Percentiles rank a stretch among this genome's conserved stretches.
Conservation (phyloP, 1,284 basidiomycete species). For the Leccinum olivaceoglutinosum region DNA sequence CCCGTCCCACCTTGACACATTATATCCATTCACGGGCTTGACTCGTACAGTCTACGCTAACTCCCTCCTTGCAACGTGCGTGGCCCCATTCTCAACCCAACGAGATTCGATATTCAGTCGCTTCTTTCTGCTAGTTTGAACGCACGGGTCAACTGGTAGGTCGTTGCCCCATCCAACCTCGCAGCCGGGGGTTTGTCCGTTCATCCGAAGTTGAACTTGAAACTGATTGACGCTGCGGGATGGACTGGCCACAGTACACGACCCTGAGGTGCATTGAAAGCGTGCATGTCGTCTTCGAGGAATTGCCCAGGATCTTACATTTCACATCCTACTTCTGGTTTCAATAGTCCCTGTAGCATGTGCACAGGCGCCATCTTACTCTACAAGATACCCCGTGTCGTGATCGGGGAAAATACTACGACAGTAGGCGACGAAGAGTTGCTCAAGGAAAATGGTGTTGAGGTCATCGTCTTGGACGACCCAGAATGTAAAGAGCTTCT, state of each 20-base stretch:
- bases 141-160: slow-evolving; percentile 6
- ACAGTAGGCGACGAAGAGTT: slow-evolving; percentile 47
- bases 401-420: slow-evolving; percentile 53
- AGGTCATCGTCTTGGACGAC: slow-evolving; percentile 47
- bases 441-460: slow-evolving; percentile 43
- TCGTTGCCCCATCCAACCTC: neutral
- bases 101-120: neutral
- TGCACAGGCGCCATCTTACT: slow-evolving; percentile 56
- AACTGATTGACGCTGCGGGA: neutral
- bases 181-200: neutral
- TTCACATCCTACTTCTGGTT: neutral
- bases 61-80: slow-evolving; percentile 25
- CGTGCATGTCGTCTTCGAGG: neutral
- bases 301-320: neutral
- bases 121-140: slow-evolving; percentile 5
- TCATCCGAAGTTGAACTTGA: neutral
- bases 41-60: slow-evolving; percentile 23
- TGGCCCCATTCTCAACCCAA: neutral
- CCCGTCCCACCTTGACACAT: no score
- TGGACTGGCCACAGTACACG: slow-evolving; percentile 30
- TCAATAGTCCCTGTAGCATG: slow-evolving; percentile 52
- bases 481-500: slow-evolving; percentile 43
- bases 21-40: neutral
- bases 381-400: slow-evolving; percentile 56
- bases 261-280: slow-evolving; percentile 40